Conservation (phyloP, 2,329 filamentous ascomycete species). For the Thyridium curvatum region DNA sequence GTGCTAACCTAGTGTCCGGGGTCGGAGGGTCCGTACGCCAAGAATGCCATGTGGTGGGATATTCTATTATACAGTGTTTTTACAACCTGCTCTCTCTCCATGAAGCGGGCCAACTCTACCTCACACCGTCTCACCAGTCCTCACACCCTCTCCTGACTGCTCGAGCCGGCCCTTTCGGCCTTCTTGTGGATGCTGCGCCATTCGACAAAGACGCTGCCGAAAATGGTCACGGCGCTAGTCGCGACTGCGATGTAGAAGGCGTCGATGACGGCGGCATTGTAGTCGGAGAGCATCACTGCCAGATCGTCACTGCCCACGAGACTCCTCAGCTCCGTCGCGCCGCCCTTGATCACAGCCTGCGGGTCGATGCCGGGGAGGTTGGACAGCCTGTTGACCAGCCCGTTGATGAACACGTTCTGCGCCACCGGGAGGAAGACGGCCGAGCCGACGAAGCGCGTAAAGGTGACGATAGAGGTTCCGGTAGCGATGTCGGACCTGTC, state of each 20-base stretch:
- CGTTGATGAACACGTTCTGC: constrained; percentile 29
- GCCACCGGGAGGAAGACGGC: constrained; percentile 31
- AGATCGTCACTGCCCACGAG: too few species aligned
- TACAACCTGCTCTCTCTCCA: too few species aligned
- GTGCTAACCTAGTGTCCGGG: too few species aligned
- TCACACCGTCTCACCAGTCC: too few species aligned
- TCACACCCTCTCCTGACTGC: too few species aligned
- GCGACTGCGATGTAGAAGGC: constrained; percentile 56
- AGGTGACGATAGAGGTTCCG: constrained; percentile 29
- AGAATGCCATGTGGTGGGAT: too few species aligned
- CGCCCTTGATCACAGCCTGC: neutral
- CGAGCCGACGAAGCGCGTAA: constrained; percentile 31
- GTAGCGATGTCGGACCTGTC: constrained; percentile 21
- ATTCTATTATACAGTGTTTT: too few species aligned
- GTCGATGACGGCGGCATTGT: constrained; percentile 53
- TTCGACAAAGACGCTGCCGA: constrained; percentile 51
- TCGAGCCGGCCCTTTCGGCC: constrained; percentile 5
- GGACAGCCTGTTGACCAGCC: constrained; percentile 17
- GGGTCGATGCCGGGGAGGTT: constrained; percentile 14
- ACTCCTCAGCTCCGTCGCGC: neutral
- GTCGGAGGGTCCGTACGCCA: too few species aligned
- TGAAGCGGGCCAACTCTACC: too few species aligned
- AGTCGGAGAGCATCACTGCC: constrained; percentile 18
- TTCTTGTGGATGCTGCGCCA: constrained; percentile 44
- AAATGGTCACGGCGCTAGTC: constrained; percentile 43